phyloP scores from a whole-genome alignment of 2,329 filamentous ascomycete genomes.

The Fusarium lyarnte region DNA sequence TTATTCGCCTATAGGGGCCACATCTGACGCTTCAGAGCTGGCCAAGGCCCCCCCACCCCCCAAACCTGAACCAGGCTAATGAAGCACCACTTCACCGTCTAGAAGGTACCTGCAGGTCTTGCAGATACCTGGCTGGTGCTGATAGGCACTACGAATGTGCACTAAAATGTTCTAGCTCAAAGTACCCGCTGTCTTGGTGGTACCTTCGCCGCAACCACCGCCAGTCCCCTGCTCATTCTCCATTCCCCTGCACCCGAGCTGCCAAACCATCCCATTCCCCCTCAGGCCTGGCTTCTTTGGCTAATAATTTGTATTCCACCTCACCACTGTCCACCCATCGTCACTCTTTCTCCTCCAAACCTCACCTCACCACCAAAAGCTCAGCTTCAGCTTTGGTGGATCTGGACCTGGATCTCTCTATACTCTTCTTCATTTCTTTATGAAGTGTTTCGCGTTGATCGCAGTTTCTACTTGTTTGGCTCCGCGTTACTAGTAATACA shows the following conservation, averaged over 20 bases:
- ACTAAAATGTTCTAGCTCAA: conserved; percentile 15
- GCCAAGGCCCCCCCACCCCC: conserved; percentile 37
- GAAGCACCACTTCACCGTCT: conserved; percentile 31
- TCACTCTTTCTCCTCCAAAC: conserved; percentile 28
- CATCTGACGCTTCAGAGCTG: conserved; percentile 31
- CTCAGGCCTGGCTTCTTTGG: conserved; percentile 2
- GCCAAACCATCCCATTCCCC: conserved; percentile 41
- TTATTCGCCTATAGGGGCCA: conserved; percentile 30
- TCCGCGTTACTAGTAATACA: conserved; percentile 39
- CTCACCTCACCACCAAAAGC: conserved; percentile 12
- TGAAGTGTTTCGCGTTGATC: conserved; percentile 41
- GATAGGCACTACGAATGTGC: neutral
- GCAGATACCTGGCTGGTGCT: conserved; percentile 19
- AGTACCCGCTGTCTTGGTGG: conserved; percentile 26
- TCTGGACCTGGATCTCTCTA: conserved; percentile 1
- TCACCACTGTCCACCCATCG: conserved; percentile 23
- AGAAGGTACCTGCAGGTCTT: conserved; percentile 30
- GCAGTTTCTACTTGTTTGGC: conserved; percentile 31
- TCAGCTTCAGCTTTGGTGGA: conserved; percentile 17
- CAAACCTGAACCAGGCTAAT: conserved; percentile 44
- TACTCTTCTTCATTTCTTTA: conserved; percentile 31
- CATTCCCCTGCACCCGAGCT: conserved; percentile 37
- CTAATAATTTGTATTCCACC: conserved; percentile 36
- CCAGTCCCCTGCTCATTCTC: conserved; percentile 28
- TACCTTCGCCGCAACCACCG: conserved; percentile 34